Evolutionary conservation across 208 protist genomes (phyloP), one percentile per base, ranked within the genome.

Genomic region (Wallacemonas sp.): DNA sequence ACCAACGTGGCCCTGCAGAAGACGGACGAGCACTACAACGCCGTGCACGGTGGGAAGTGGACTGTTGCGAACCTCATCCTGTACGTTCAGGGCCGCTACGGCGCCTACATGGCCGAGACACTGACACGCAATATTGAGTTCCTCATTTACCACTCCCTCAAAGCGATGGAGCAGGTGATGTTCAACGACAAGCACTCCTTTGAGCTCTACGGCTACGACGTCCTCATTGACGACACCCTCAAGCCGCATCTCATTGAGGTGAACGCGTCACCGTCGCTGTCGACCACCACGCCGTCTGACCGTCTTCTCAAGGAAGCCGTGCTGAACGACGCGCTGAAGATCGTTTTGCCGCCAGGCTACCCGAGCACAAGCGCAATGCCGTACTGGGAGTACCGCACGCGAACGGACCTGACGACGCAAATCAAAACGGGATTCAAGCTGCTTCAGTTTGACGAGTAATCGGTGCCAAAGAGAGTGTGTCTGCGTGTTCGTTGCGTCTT

Each of bases 1-100:
- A 99, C 98, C 1, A 99, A 99, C 72, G 95, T 98, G 9, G 95
- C 97, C 0, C 84, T 99, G 57, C 97, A 99, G 75, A 98, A 98
- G 54, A 78, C 94, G 6, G 92, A 90, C 49, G 87, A 88, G 21
- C 77, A 93, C 39, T 98, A 99, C 80, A 98, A 98, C 74, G 77
- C 78, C 27, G 66, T 80, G 27, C 94, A 98, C 80, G 98, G 97
- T 6, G 93, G 96, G 19, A 99, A 99, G 77, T 98, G 95, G 96
- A 84, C 76, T 1, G 70, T 98, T 21, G 52, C 69, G 27, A 91
- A 96, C 65, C 68, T 98, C 14, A 85, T 81, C 21, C 74, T 97
- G 0, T 97, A 94, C 58, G 48, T 98, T 14, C 85, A 97, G 48
- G 67, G 64, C 6, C 81, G 78, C 23, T 83, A 88, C 64, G 93